These are phyloP conservation scores for Phalaenopsis hybrid DNA, from an alignment of 116 monocot species.

Conservation along the genomic window DNA sequence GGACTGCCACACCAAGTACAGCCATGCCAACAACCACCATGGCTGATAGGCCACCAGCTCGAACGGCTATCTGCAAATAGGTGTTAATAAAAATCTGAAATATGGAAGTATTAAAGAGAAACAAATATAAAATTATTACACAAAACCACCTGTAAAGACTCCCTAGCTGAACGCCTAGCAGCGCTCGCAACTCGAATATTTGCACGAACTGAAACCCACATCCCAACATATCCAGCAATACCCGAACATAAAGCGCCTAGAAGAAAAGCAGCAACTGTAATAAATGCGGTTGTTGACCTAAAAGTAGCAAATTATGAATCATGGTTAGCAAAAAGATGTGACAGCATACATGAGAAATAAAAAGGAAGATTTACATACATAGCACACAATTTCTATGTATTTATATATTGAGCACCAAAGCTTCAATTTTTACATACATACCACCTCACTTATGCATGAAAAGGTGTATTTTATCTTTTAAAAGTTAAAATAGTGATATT, in stretches of 20 bases:
- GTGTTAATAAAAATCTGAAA: conserved; percentile 7
- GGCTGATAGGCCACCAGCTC: conserved; percentile 99
- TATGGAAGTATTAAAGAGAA: not conserved
- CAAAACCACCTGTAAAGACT: conserved; percentile 79
- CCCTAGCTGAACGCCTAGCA: conserved; percentile 93
- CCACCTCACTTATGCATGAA: no score
- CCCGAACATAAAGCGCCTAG: conserved; percentile 98
- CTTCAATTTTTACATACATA: no score
- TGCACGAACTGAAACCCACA: conserved; percentile 99
- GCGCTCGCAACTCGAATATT: conserved; percentile 99
- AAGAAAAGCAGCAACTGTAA: conserved; percentile 95
- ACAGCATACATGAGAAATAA: not conserved
- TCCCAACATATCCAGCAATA: conserved; percentile 96
- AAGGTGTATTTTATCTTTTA: no score
- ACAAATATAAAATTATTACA: conserved; percentile 1
- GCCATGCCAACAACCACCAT: conserved; percentile 99
- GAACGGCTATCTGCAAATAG: conserved; percentile 76
- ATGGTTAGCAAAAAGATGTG: conserved; percentile 6
- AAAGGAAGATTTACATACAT: no score
- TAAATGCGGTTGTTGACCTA: conserved; percentile 78
- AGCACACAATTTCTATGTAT: no score
- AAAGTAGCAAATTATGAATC: conserved; percentile 5
- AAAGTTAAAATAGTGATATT: no score
- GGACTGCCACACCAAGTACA: conserved; percentile 84
- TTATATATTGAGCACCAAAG: no score